phyloP scores from a whole-genome alignment of 148 eudicot genomes.

The Chenopodium formosanum region DNA sequence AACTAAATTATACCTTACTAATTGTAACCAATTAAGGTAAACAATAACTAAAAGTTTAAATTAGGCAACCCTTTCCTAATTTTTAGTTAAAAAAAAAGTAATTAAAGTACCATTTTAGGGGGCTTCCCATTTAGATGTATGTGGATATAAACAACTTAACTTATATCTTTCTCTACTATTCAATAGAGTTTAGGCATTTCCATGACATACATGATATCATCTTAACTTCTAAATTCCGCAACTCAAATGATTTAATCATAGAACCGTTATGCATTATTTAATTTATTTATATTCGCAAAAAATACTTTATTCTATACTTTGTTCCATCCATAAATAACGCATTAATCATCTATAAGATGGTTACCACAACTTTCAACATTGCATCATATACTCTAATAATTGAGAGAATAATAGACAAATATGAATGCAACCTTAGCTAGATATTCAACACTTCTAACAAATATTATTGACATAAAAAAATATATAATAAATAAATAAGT shows the following conservation, averaged over 20 bases:
- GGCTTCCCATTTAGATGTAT: neutral
- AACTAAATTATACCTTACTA: too few species aligned
- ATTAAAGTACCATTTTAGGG: neutral
- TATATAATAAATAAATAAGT: too few species aligned
- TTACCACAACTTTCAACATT: neutral
- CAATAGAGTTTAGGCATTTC: neutral
- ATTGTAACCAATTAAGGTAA: neutral
- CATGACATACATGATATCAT: neutral
- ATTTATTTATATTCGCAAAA: too few species aligned
- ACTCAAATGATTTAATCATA: neutral
- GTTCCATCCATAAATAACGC: too few species aligned
- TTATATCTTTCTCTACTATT: neutral
- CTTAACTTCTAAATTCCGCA: neutral
- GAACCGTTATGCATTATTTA: neutral
- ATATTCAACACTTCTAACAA: neutral
- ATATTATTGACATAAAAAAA: too few species aligned
- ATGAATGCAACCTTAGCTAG: neutral
- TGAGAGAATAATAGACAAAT: neutral
- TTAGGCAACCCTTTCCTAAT: neutral
- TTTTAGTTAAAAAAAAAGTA: too few species aligned
- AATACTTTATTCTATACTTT: too few species aligned
- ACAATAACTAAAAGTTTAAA: neutral
- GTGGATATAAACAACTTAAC: neutral
- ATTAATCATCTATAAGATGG: neutral
- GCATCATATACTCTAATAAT: neutral